phyloP scores from a whole-genome alignment of 305 asterid genomes.

The Vinca major region DNA sequence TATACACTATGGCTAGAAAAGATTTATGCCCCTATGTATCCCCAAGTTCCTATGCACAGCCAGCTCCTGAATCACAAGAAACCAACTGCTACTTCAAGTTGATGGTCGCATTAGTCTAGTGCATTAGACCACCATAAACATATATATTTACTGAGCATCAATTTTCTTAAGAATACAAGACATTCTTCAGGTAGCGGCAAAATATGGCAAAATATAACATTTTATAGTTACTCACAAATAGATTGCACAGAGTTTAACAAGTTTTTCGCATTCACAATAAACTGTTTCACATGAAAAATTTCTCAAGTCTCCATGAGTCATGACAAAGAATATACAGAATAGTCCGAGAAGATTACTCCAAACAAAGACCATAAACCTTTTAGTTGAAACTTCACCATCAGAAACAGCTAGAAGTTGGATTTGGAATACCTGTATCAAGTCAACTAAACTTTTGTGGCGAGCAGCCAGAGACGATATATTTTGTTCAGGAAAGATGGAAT shows the following conservation, averaged over 20 bases:
- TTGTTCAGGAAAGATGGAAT: slow-evolving; percentile 25
- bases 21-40: neutral
- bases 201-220: neutral
- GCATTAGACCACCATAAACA: neutral
- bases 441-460: slow-evolving; percentile 61
- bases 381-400: neutral
- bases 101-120: neutral
- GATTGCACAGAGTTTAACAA: neutral
- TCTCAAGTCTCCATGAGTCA: neutral
- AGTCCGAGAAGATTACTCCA: neutral
- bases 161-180: neutral
- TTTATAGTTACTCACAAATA: neutral
- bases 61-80: neutral
- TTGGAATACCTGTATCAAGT: slow-evolving; percentile 57
- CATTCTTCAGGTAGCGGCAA: neutral
- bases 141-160: neutral
- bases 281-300: neutral
- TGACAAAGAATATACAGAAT: neutral
- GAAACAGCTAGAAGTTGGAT: neutral
- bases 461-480: slow-evolving; percentile 31
- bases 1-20: neutral
- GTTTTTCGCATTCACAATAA: neutral
- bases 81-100: neutral
- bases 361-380: neutral
- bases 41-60: neutral